Evolutionary conservation across 345 rosid genomes (phyloP).

Genomic region (Populus tremula): DNA sequence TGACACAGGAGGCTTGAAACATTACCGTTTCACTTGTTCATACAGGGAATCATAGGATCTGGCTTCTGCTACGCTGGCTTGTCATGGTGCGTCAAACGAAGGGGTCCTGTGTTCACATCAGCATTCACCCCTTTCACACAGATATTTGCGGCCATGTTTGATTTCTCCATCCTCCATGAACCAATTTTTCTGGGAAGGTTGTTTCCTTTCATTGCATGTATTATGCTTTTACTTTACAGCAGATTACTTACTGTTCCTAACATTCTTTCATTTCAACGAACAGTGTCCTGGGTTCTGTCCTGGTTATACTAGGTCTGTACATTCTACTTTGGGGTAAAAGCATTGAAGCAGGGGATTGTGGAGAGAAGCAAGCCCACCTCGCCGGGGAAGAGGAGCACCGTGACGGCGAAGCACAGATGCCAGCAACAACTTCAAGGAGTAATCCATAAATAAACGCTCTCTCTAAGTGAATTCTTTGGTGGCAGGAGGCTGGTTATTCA

Average conservation of each 20-base stretch:
- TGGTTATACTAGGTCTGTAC: conserved; percentile 62
- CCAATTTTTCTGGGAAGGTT: conserved; percentile 32
- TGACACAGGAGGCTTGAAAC: background rate
- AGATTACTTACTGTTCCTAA: background rate
- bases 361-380: conserved; percentile 35
- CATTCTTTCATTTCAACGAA: background rate
- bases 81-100: conserved; percentile 34
- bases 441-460: background rate
- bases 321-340: conserved; percentile 77
- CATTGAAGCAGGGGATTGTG: conserved; percentile 38
- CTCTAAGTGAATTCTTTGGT: background rate
- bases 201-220: background rate
- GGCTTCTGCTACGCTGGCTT: conserved; percentile 29
- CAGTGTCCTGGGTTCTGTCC: conserved; percentile 68
- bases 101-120: conserved; percentile 32
- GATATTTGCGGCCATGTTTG: conserved; percentile 30
- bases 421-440: background rate
- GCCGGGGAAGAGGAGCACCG: background rate
- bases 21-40: background rate
- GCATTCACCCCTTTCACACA: conserved; percentile 30
- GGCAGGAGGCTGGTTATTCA: background rate
- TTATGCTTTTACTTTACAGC: background rate
- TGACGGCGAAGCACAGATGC: conserved; percentile 3
- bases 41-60: conserved; percentile 29
- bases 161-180: conserved; percentile 24